These are phyloP conservation scores for Scheffersomyces ergatensis DNA, from an alignment of 805 yeast genomes.

Conservation along the genomic window DNA sequence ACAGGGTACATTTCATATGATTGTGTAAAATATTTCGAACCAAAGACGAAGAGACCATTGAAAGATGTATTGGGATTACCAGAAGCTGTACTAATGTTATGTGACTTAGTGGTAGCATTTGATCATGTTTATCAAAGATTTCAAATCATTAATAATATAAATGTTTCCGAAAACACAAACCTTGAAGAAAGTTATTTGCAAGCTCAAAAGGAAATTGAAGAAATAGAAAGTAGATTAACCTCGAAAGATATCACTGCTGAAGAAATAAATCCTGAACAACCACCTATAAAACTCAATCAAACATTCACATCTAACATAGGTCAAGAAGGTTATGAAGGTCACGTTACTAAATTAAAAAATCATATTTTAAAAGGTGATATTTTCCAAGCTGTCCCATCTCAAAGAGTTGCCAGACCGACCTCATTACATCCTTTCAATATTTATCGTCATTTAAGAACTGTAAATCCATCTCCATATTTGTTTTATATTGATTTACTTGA, in stretches of 20 bases:
- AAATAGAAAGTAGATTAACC: constrained; percentile 49
- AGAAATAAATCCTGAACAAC: constrained; percentile 66
- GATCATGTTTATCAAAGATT: constrained; percentile 94
- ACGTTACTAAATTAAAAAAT: constrained; percentile 69
- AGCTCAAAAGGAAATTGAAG: constrained; percentile 23
- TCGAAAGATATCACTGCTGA: constrained; percentile 41
- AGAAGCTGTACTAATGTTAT: constrained; percentile 88
- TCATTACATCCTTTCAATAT: constrained; percentile 94
- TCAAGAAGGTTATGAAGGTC: constrained; percentile 85
- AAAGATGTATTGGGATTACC: constrained; percentile 84
- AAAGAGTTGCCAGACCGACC: constrained; percentile 93
- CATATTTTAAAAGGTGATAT: constrained; percentile 92
- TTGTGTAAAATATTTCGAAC: constrained; percentile 96
- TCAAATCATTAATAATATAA: constrained; percentile 82
- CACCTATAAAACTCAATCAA: constrained; percentile 64
- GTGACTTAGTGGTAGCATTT: constrained; percentile 84
- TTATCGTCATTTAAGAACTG: constrained; percentile 90
- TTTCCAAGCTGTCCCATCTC: constrained; percentile 98
- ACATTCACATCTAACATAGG: constrained; percentile 87
- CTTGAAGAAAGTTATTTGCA: constrained; percentile 6
- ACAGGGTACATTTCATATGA: constrained; percentile 95
- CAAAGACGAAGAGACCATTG: constrained; percentile 72
- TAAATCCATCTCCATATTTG: constrained; percentile 96
- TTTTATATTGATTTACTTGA: constrained; percentile 90
- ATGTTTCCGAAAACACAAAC: constrained; percentile 35